Evolutionary conservation across 169 alveolate species (phyloP), one percentile per base, ranked within the genome.

Genomic region (Eimeria tenella): DNA sequence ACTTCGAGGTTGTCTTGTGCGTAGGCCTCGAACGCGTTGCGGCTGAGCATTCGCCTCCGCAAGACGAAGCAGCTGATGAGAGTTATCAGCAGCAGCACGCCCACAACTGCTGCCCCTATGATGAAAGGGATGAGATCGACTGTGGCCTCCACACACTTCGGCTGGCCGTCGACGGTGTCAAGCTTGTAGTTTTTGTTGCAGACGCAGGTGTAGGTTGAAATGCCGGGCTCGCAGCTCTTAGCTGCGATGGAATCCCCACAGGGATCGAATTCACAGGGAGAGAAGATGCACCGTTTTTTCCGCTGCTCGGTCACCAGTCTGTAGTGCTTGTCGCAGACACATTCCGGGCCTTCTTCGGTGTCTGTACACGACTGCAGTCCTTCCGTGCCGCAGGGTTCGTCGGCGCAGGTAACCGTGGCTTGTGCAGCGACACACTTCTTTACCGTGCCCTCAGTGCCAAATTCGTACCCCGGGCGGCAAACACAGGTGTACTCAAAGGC

Each of bases 351-450:
- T 7, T 49, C 50, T 19, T 74, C 60, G 52, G 75, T 58, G 74
- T 82, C 90, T 58, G 74, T 15, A 13, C 90, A 82, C 74, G 58
- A n/a, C 56, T 55, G 71, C 60, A 82, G 74, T 53, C 90, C 90
- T 50, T 82, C 90, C 19, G 90, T 82, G 55, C 90, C 90, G 55
- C 90, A 82, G 17, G 90, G 90, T 17, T 56, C 74, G 31, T 82
- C 58, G 31, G 21, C 74, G 23, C 90, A 82, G 52, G 11, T 82
- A 25, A 82, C 75, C 11, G 25, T 49, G 23, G 55, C n/a, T 13
- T 62, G 19, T 8, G 75, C 23, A 19, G 6, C 68, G 11, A 58
- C 7, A 58, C 90, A 82, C 6, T 11, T 15, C 65, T 53, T 53
- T 49, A n/a, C 11, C 7, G 74, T 73, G 11, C 56, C 42, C 55